Base-by-base conservation (phyloP, 169 alveolate genomes). In the Eimeria mitis region DNA sequence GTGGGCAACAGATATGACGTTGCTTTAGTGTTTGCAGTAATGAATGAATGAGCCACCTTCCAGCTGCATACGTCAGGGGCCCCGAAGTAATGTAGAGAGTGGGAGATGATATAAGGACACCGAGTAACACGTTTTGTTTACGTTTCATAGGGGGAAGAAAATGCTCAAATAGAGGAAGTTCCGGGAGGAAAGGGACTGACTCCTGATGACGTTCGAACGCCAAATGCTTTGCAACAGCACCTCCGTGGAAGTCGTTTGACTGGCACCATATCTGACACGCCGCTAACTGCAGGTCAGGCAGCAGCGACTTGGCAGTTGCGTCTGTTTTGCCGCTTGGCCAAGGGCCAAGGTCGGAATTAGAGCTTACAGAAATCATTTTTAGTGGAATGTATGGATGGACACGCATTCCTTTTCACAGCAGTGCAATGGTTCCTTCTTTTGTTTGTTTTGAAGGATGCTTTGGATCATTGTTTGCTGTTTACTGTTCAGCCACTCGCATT, bases 221-320 rank as follows among this genome's bases (percentile, higher is more conserved):
- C 92, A 8, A 87, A 87, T 28, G 81, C 81, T 59, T 37, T 87
- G 56, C 92, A 87, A 65, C 92, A 87, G 92, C 92, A 87, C 14
- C 92, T 87, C 68, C 78, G 92, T 34, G 81, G 92, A n/a, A 87
- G 81, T 56, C 92, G 92, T 23, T 87, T 87, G 92, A 87, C 92
- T 59, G 92, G 92, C 81, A 63, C 92, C 54, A 87, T 87, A 61
- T 87, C 92, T 31, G 92, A 87, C 61, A 87, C 92, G 28, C 92
- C 92, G 42, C 65, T 87, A 25, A 63, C 70, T 63, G 92, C 92
- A 87, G 92, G 92, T 87, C 63, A 59, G 92, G 47, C 56, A 19
- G 34, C 37, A 40, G 5, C 54, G 54, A 5, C 83, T 37, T 73
- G 83, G 16, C 9, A 21, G 83, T 73, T 6, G 34, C 2, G 2